phyloP scores from a whole-genome alignment of 106 monocot genomes.

The Gastrodia elata region DNA sequence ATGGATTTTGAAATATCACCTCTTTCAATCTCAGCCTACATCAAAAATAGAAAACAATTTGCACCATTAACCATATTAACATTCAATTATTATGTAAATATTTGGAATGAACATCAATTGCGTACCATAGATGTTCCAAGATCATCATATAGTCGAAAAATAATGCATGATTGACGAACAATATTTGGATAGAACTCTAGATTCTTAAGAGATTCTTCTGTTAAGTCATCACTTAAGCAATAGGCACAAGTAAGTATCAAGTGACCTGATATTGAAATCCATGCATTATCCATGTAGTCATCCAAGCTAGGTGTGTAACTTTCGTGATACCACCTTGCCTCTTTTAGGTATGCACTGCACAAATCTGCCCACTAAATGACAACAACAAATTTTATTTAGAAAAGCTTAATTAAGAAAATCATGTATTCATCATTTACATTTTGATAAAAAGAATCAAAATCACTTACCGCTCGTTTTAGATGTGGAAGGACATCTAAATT shows the following conservation, averaged over 20 bases:
- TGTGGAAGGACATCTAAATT: not conserved
- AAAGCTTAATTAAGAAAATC: not conserved
- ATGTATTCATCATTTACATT: not conserved
- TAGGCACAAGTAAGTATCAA: not conserved
- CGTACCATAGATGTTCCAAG: slow-evolving; percentile 12
- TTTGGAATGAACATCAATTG: not conserved
- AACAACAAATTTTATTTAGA: not conserved
- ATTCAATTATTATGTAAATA: not conserved
- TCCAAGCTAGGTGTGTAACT: slow-evolving; percentile 11
- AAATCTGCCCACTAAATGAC: slow-evolving; percentile 21
- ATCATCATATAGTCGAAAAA: slow-evolving; percentile 9
- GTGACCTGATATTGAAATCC: not conserved
- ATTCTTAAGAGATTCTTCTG: not conserved
- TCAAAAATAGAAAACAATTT: not conserved
- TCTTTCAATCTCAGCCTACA: slow-evolving; percentile 17
- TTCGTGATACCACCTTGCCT: slow-evolving; percentile 20
- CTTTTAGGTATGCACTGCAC: slow-evolving; percentile 17
- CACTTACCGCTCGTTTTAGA: slow-evolving; percentile 2
- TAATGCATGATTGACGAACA: not conserved
- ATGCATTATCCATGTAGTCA: slow-evolving; percentile 21
- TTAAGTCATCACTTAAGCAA: not conserved
- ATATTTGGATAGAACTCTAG: slow-evolving; percentile 1
- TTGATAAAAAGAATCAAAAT: not conserved
- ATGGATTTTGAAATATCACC: slow-evolving; percentile 29
- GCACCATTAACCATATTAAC: not conserved